phyloP scores from a whole-genome alignment of 176 grass and related monocot species.

The Stipa capillata region DNA sequence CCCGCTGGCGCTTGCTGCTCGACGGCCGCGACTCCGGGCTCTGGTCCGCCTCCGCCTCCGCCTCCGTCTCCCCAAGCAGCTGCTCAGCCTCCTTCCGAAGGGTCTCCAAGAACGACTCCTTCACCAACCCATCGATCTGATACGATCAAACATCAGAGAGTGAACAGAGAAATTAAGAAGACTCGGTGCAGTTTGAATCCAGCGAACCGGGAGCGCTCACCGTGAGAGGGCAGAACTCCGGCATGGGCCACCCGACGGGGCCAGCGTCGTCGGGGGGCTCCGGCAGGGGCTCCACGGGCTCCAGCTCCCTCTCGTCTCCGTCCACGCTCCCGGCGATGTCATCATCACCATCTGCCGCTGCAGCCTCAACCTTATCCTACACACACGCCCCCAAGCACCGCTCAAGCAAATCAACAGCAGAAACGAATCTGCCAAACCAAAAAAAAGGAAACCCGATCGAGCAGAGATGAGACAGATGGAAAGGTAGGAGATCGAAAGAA shows the following conservation, averaged over 20 bases:
- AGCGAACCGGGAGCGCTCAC: slow-evolving; percentile 7
- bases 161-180: too few species aligned
- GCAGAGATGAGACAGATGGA: neutral
- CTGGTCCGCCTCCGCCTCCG: neutral
- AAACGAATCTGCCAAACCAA: neutral
- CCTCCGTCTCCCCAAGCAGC: neutral
- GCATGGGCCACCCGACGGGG: slow-evolving; percentile 49
- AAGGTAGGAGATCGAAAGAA: neutral
- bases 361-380: slow-evolving; percentile 36
- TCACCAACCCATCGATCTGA: slow-evolving; percentile 38
- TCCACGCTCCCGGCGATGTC: neutral
- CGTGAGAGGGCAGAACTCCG: slow-evolving; percentile 51
- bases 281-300: slow-evolving; percentile 35
- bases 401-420: neutral
- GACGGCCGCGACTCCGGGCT: slow-evolving; percentile 35
- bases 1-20: slow-evolving; percentile 47
- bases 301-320: neutral
- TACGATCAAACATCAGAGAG: neutral
- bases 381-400: neutral
- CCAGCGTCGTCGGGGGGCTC: slow-evolving; percentile 48
- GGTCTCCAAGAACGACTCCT: slow-evolving; percentile 36
- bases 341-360: neutral
- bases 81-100: slow-evolving; percentile 21
- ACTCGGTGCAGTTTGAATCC: too few species aligned
- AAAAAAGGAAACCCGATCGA: neutral